Conservation (phyloP, 1,139 yeast genomes). For the Meyerozyma sp. region DNA sequence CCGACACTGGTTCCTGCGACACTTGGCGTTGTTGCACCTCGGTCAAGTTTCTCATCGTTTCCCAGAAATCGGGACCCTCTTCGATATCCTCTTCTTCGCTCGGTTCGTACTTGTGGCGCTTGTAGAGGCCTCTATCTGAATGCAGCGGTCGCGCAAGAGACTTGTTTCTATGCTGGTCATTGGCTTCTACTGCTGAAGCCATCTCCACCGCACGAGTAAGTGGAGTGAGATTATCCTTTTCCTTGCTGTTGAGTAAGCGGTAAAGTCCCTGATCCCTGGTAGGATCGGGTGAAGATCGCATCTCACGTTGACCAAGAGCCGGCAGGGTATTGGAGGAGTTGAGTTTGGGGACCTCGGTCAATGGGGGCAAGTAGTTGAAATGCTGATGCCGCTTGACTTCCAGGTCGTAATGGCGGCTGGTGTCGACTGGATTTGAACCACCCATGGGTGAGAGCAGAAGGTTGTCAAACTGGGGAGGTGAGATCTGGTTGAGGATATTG, state of each 20-base stretch:
- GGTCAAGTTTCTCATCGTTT: slow-evolving; percentile 52
- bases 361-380: slow-evolving; percentile 67
- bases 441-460: slow-evolving; percentile 2
- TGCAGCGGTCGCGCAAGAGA: slow-evolving; percentile 5
- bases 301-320: slow-evolving; percentile 10
- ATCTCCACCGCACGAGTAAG: slow-evolving; percentile 41
- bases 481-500: neutral
- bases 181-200: slow-evolving; percentile 33
- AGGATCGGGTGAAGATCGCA: slow-evolving; percentile 10
- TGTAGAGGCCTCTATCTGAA: slow-evolving; percentile 7
- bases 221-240: slow-evolving; percentile 28
- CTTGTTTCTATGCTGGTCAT: slow-evolving; percentile 5
- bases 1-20: slow-evolving; percentile 34
- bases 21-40: slow-evolving; percentile 22
- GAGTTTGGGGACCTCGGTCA: slow-evolving; percentile 65
- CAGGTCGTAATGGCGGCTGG: neutral
- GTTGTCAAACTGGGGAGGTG: slow-evolving; percentile 2
- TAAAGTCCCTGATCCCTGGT: neutral
- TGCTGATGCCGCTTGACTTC: slow-evolving; percentile 45
- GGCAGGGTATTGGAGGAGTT: slow-evolving; percentile 43
- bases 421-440: neutral
- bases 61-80: slow-evolving; percentile 65
- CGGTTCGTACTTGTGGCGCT: slow-evolving; percentile 8
- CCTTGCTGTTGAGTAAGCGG: neutral
- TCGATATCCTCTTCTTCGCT: slow-evolving; percentile 17